Base-by-base conservation (phyloP, 805 yeast genomes). In the Schizosaccharomyces lindneri region DNA sequence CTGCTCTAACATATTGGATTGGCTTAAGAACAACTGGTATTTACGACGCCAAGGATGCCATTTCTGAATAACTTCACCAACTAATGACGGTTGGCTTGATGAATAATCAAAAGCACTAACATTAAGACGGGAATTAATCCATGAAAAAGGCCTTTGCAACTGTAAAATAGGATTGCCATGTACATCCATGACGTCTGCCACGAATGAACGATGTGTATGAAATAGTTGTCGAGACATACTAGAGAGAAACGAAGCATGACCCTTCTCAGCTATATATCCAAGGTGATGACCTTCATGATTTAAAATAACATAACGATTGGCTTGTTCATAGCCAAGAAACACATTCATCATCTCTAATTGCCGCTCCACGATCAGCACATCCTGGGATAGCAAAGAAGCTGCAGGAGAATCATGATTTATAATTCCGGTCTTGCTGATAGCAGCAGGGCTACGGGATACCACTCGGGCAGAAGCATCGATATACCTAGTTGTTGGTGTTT, bases 1-100 rank as follows among this genome's bases (percentile, higher is more conserved):
- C 70, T 93, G 97, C 3, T 27, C 39, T 19, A 24, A 21, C 19
- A 29, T 31, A 32, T 78, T 77, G 69, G 79, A 84, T 3, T 43
- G 29, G 4, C 59, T 64, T 19, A 21, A 15, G 70, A 86, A 93
- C 66, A 93, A 73, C 68, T 89, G 87, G 71, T 93, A 93, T 60
- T 84, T 73, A 63, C 98, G 76, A 69, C 97, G 78, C 95, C 96
- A 89, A 55, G 84, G 74, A 73, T 93, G 97, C 96, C 96, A 93
- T 65, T 84, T 82, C 71, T 93, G 98, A 4, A 85, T 81, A 32
- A 87, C 79, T 70, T 90, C 97, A 0, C 97, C 97, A 21, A 93
- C 73, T 0, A 73, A 69, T 0, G 76, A 78, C 15, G 73, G 73
- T 59, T 77, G 80, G 48, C 72, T 71, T 63, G 75, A 72, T 11